Evolutionary conservation across 1,284 basidiomycete species (phyloP).

Genomic region (Irpex lacteus): DNA sequence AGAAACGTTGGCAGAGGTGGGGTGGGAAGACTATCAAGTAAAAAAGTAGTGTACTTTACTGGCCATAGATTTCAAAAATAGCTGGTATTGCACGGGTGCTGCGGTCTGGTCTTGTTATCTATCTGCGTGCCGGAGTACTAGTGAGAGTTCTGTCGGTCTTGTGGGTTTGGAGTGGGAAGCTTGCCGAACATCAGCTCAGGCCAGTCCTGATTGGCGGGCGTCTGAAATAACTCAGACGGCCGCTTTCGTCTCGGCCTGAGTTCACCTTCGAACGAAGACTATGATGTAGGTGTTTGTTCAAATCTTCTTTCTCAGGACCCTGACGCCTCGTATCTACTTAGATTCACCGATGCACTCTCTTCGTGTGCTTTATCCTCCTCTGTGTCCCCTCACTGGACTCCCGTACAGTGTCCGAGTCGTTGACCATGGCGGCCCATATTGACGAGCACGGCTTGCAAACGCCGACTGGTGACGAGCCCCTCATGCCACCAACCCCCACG

Average conservation of each 20-base stretch:
- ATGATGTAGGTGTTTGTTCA: not conserved
- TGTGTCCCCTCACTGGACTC: not conserved
- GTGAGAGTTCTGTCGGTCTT: not conserved
- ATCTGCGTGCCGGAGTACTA: not conserved
- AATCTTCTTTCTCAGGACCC: not conserved
- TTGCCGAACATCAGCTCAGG: not conserved
- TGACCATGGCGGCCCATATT: not conserved
- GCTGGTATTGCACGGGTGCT: not conserved
- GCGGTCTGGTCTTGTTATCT: not conserved
- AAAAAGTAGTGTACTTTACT: conserved; percentile 27
- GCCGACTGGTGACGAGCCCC: not conserved
- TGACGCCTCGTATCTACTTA: not conserved
- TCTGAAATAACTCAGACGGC: not conserved
- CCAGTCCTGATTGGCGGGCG: not conserved
- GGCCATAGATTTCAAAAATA: not conserved
- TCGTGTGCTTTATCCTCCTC: not conserved
- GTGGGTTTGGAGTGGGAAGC: not conserved
- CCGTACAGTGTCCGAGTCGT: not conserved
- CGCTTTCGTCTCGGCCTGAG: not conserved
- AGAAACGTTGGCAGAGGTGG: conserved; percentile 71
- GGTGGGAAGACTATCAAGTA: conserved; percentile 83
- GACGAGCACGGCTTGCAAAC: not conserved
- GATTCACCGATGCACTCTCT: not conserved
- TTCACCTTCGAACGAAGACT: not conserved
- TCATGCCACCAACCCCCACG: conserved; percentile 4